Evolutionary conservation across 805 yeast genomes (phyloP), one percentile per base, ranked within the genome.

Genomic region (Kockiozyma suomiensis): DNA sequence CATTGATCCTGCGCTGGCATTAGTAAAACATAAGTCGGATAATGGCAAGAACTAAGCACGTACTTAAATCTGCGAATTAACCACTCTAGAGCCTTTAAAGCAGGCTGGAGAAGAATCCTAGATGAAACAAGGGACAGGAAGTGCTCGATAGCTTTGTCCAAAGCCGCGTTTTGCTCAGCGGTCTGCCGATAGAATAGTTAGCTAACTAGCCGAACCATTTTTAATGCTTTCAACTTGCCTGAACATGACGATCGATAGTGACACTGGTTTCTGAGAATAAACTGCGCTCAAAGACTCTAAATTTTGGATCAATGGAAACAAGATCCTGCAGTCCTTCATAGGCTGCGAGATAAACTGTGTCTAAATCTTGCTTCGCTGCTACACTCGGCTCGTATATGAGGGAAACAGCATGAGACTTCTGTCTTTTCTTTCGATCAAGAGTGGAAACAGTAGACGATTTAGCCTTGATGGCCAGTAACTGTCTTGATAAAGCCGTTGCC

Each of bases 311-410:
- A 30, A 93, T 73, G 19, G 81, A 77, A 47, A 81, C 82, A 54
- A 94, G 78, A 67, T 88, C 92, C 32, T 82, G 84, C 47, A 92
- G 78, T 0, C 96, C 96, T 58, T 88, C 94, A 5, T 82, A 69
- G 1, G 94, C 87, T 57, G 82, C 82, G 54, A 85, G 82, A 70
- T 81, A 88, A 59, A 94, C 85, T 47, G 86, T 79, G 67, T 91
- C 97, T 70, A 83, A 92, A 73, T 94, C 99, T 76, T 94, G 98
- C 37, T 92, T 82, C n/a, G 96, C 89, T 17, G 99, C 99, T 62
- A 84, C 85, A 68, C 86, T 85, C 8, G 97, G 81, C 45, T 90
- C 96, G 73, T 87, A 92, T 28, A 94, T 81, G 65, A 94, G 82
- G 50, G 99, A 94, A 41, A 90, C 86, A 40, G 96, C 85, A 71